These are phyloP conservation scores for Metschnikowia bowlesiae DNA, from an alignment of 805 yeast genomes.

Conservation along the genomic window DNA sequence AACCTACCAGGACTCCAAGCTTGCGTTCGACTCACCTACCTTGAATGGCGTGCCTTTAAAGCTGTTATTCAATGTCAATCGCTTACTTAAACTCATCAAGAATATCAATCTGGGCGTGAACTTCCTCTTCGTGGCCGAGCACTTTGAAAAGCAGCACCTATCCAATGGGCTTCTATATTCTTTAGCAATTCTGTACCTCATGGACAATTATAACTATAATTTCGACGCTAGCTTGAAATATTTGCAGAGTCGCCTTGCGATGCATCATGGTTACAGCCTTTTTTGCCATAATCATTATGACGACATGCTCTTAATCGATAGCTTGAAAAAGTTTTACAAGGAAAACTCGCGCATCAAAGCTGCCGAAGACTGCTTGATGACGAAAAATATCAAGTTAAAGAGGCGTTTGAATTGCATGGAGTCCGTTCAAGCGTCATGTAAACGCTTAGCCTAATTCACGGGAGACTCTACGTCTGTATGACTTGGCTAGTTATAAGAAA, in stretches of 20 bases:
- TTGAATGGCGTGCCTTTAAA: constrained; percentile 34
- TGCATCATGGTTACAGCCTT: not conserved
- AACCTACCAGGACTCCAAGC: constrained; percentile 17
- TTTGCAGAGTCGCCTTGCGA: constrained; percentile 18
- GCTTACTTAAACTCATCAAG: constrained; percentile 32
- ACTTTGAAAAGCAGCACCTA: constrained; percentile 20
- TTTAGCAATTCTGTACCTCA: constrained; percentile 32
- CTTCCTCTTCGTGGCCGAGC: constrained; percentile 31
- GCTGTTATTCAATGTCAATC: constrained; percentile 34
- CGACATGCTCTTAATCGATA: constrained; percentile 36
- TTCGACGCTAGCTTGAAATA: constrained; percentile 26
- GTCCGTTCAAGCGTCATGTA: constrained; percentile 2
- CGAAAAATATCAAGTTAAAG: constrained; percentile 27
- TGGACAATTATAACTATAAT: constrained; percentile 38
- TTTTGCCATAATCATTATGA: constrained; percentile 33
- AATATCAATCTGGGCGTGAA: constrained; percentile 29
- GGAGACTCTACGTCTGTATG: not conserved
- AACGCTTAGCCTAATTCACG: constrained; percentile 6
- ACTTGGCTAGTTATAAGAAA: not conserved
- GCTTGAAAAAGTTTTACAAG: constrained; percentile 32
- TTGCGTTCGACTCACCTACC: constrained; percentile 29
- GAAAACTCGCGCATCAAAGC: constrained; percentile 33
- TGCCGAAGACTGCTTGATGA: constrained; percentile 21
- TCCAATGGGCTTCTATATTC: constrained; percentile 24
- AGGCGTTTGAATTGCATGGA: constrained; percentile 16